Evolutionary conservation across 805 yeast species (phyloP), one percentile per base, ranked within the genome.

Genomic region (Schizosaccharomyces japonicus): DNA sequence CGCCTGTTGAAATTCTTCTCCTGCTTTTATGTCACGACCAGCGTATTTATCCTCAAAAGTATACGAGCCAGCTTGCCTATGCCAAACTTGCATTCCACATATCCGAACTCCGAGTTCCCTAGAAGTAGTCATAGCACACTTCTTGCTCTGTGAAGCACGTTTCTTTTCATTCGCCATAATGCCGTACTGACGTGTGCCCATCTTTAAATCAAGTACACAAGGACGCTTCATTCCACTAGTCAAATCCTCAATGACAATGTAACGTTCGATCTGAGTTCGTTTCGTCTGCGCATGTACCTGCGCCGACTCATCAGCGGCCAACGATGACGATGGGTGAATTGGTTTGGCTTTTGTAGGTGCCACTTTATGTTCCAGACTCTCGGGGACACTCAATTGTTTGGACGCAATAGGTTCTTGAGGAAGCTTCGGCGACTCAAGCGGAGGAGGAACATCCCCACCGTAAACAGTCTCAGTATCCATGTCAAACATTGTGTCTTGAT

Each of bases 181-280:
- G 7, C 99, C 98, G 57, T 90, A 90, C 62, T 90, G 99, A 50
- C 99, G 69, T 0, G 99, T 87, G 0, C 99, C 99, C 96, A 90
- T 90, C 59, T 90, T 90, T 55, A 90, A 66, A 62, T 90, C 99
- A 46, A 90, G 64, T 0, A 87, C 96, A 58, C 95, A 85, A 0
- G 98, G 95, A 52, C 71, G 72, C 28, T 63, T 66, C 76, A 87
- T 75, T 23, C 82, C 81, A 48, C 76, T 70, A 0, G 96, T 90
- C 45, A 90, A 64, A 63, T 90, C 99, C 58, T 92, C 98, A 46
- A 90, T 66, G 7, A 90, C 62, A 33, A 90, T 78, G 58, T 84
- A 90, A 52, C 92, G 67, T 62, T 81, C 92, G 34, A 79, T 74
- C 48, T 77, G 63, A 0, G 46, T 42, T 10, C 32, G n/a, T n/a